Conservation (phyloP, 768 basidiomycete genomes). For the Artomyces pyxidatus region DNA sequence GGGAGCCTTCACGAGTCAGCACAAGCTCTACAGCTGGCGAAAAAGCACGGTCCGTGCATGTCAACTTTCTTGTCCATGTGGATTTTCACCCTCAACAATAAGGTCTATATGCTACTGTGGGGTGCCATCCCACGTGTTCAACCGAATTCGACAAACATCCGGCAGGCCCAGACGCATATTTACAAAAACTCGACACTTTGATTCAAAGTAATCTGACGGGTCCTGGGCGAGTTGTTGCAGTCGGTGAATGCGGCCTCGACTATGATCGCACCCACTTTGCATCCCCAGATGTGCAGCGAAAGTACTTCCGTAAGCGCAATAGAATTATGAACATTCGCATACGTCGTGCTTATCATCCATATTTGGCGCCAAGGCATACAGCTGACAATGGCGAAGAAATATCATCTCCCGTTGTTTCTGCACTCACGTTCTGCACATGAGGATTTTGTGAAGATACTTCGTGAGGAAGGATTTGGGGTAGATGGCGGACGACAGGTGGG, state of each 20-base stretch:
- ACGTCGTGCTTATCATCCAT: background rate
- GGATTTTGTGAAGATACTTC: conserved; percentile 60
- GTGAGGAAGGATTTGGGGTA: conserved; percentile 54
- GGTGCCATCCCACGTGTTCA: conserved; percentile 75
- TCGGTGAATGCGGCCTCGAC: conserved; percentile 80
- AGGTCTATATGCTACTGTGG: conserved; percentile 69
- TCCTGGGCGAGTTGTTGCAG: conserved; percentile 53
- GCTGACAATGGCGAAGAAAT: conserved; percentile 57
- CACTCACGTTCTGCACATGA: conserved; percentile 72
- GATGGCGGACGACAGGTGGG: conserved; percentile 48
- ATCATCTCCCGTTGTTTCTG: conserved; percentile 70
- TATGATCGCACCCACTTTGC: conserved; percentile 72
- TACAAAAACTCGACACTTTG: conserved; percentile 48
- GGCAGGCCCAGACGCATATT: conserved; percentile 52
- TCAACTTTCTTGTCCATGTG: background rate
- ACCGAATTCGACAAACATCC: conserved; percentile 53
- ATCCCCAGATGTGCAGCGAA: conserved; percentile 47
- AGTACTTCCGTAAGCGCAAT: conserved; percentile 49
- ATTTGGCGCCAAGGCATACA: conserved; percentile 39
- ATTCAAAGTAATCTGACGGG: conserved; percentile 42
- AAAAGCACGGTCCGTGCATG: conserved; percentile 46
- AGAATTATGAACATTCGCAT: background rate
- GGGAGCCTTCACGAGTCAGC: conserved; percentile 58
- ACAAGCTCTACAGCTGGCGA: conserved; percentile 53
- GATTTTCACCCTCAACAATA: background rate